Evolutionary conservation across 768 basidiomycete species (phyloP).

Genomic region (Lactarius indigo): DNA sequence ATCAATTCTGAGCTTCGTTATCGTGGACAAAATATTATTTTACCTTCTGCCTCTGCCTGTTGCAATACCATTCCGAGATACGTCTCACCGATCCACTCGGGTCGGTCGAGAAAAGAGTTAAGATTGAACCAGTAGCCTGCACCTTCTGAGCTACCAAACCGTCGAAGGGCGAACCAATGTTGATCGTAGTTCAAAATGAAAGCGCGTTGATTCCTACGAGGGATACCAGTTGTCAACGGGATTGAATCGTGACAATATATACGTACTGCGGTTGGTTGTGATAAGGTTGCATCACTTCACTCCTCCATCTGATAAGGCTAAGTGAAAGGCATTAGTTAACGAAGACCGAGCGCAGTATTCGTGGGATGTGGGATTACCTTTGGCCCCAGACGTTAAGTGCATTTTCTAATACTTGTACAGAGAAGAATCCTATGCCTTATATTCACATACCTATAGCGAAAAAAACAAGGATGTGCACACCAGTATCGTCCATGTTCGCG

Average conservation of each 20-base stretch:
- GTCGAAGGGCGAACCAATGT: conserved; percentile 87
- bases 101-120: conserved; percentile 64
- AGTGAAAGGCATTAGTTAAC: background rate
- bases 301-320: conserved; percentile 82
- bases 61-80: conserved; percentile 85
- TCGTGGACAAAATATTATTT: conserved; percentile 24
- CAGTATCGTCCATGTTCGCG: conserved; percentile 91
- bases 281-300: conserved; percentile 73
- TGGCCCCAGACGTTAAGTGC: conserved; percentile 84
- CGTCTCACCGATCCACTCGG: conserved; percentile 80
- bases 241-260: conserved; percentile 1
- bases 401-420: conserved; percentile 82
- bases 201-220: conserved; percentile 66
- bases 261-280: conserved; percentile 75
- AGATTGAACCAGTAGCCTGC: conserved; percentile 86
- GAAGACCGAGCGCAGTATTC: background rate
- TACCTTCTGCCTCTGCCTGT: conserved; percentile 84
- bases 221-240: conserved; percentile 17
- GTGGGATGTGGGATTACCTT: conserved; percentile 45
- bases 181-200: conserved; percentile 84
- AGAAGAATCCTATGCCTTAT: conserved; percentile 71
- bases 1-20: conserved; percentile 9
- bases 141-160: conserved; percentile 61
- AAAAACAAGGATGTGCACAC: conserved; percentile 34
- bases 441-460: background rate